phyloP scores from a whole-genome alignment of 805 yeast genomes.

The Ogataea minuta region DNA sequence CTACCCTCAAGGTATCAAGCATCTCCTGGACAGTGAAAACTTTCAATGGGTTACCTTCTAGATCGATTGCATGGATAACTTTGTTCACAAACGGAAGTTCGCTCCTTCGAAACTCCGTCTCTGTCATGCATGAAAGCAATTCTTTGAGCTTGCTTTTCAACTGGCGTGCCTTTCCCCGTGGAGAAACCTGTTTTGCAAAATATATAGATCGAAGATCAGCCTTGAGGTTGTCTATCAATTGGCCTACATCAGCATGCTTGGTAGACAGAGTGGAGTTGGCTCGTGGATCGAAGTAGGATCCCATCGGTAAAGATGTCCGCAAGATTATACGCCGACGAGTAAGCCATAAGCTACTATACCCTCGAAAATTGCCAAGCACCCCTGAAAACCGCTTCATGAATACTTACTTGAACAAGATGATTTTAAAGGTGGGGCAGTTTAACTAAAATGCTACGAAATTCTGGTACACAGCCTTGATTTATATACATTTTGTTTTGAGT shows the following conservation, averaged over 20 bases:
- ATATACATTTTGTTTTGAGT: neutral
- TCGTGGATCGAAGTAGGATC: neutral
- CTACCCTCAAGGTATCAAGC: slow-evolving; percentile 23
- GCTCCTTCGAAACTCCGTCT: slow-evolving; percentile 23
- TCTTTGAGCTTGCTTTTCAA: slow-evolving; percentile 22
- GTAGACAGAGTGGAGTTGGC: slow-evolving; percentile 10
- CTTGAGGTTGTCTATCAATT: slow-evolving; percentile 12
- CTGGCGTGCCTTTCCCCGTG: slow-evolving; percentile 27
- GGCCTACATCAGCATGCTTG: slow-evolving; percentile 17
- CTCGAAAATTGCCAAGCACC: neutral
- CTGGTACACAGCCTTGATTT: slow-evolving; percentile 8
- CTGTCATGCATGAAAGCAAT: slow-evolving; percentile 20
- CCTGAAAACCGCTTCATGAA: slow-evolving; percentile 4
- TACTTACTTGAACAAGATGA: neutral
- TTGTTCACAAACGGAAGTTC: slow-evolving; percentile 31
- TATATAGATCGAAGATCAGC: slow-evolving; percentile 27
- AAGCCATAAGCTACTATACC: neutral
- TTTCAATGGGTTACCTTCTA: slow-evolving; percentile 25
- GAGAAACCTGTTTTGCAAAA: slow-evolving; percentile 24
- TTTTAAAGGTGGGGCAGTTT: slow-evolving; percentile 11
- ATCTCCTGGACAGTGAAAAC: slow-evolving; percentile 24
- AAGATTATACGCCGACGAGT: neutral
- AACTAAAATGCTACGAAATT: neutral
- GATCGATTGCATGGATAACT: slow-evolving; percentile 31
- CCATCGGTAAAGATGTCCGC: neutral